Evolutionary conservation across 2,329 filamentous ascomycete species (phyloP).

Genomic region (Colletotrichum euphorbiae): DNA sequence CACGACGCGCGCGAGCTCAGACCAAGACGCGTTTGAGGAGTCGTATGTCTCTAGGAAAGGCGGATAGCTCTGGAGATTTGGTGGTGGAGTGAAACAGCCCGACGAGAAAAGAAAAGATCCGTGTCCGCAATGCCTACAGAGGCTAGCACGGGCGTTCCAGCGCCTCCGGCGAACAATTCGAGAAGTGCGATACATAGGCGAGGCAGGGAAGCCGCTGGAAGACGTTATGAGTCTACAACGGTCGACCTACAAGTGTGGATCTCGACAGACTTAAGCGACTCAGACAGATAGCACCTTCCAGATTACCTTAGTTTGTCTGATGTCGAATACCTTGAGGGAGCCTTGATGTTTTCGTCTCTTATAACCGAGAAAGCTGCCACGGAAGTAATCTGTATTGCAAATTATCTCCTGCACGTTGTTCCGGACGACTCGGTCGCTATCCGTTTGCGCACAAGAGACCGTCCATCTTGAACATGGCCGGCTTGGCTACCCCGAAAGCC

Average conservation of each 20-base stretch:
- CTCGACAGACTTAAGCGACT: not conserved
- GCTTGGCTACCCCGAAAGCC: slow-evolving; percentile 11
- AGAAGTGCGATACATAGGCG: slow-evolving; percentile 27
- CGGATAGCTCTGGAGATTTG: not conserved
- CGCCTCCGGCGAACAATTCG: slow-evolving; percentile 25
- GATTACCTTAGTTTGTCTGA: not conserved
- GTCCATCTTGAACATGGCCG: slow-evolving; percentile 12
- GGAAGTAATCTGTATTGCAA: too few species aligned
- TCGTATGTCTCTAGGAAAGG: slow-evolving; percentile 2
- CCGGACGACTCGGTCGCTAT: not conserved
- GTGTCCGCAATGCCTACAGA: slow-evolving; percentile 14
- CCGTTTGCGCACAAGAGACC: not conserved
- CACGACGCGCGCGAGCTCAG: too few species aligned
- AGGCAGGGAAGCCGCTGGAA: slow-evolving; percentile 31
- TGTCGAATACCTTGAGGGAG: not conserved
- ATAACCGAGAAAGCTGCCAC: too few species aligned
- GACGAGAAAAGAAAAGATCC: slow-evolving; percentile 25
- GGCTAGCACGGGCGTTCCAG: slow-evolving; percentile 17
- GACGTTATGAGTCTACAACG: slow-evolving; percentile 14
- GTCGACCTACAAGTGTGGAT: slow-evolving; percentile 1
- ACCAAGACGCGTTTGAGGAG: slow-evolving; percentile 1
- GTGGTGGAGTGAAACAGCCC: slow-evolving; percentile 25
- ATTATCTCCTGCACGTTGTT: not conserved
- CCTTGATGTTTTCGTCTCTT: not conserved
- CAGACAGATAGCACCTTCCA: slow-evolving; percentile 13